Percentiles rank a stretch among this genome's conserved stretches.
phyloP scores from a whole-genome alignment of 352 stramenopile genomes.

The Phytophthora idaei region DNA sequence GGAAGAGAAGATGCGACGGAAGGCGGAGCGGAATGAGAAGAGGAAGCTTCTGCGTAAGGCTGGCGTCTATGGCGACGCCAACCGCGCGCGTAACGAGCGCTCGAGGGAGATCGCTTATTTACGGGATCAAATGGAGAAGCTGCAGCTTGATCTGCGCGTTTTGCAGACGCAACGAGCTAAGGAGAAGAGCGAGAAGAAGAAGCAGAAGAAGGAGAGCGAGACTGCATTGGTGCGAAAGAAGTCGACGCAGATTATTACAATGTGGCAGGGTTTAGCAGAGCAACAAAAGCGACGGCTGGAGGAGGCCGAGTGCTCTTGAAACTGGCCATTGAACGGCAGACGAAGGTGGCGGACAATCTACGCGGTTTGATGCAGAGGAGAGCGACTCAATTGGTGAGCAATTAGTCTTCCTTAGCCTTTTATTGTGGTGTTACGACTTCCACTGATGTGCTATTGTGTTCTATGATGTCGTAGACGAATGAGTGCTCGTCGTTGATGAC shows the following conservation, averaged over 20 bases:
- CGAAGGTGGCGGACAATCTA: conserved; percentile 42
- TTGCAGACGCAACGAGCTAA: conserved; percentile 7
- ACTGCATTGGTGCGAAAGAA: background rate
- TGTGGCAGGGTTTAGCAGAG: conserved; percentile 32
- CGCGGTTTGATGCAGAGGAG: conserved; percentile 39
- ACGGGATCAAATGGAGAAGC: conserved; percentile 36
- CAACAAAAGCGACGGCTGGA: conserved; percentile 21
- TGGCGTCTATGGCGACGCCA: conserved; percentile 35
- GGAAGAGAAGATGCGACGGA: conserved; percentile 13
- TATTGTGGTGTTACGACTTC: background rate
- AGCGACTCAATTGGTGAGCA: conserved; percentile 18
- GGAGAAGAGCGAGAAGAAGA: conserved; percentile 3
- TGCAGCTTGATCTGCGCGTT: conserved; percentile 35
- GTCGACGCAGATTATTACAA: conserved; percentile 8
- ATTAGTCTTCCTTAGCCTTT: background rate
- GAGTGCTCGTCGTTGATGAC: background rate
- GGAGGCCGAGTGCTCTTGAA: conserved; percentile 31
- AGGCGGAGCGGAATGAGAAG: conserved; percentile 20
- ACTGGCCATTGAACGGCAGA: conserved; percentile 43
- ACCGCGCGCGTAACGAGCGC: conserved; percentile 35
- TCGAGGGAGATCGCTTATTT: conserved; percentile 45
- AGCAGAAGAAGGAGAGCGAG: conserved; percentile 2
- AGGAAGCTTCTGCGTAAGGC: conserved; percentile 23
- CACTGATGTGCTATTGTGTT: background rate
- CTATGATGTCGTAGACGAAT: background rate